Conservation (phyloP, 164 flowering plant species). For the Stephania cephalantha region DNA sequence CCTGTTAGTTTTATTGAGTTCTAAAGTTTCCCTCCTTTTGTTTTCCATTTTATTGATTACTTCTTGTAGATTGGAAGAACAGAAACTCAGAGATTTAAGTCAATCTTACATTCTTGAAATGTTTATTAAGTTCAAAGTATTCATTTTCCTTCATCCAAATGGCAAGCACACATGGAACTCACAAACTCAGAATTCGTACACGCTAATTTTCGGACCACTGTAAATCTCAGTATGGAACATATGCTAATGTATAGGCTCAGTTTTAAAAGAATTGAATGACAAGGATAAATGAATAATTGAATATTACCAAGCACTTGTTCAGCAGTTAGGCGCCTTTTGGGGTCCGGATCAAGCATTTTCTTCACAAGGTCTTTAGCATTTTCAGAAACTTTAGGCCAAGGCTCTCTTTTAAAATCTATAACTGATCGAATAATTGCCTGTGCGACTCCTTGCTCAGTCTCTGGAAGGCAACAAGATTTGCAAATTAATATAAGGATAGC, state of each 20-base stretch:
- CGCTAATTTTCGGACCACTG: neutral
- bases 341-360: slow-evolving; percentile 90
- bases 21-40: neutral
- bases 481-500: neutral
- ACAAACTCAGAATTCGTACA: neutral
- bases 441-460: slow-evolving; percentile 98
- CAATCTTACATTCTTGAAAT: neutral
- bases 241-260: no score
- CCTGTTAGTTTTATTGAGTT: neutral
- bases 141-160: neutral
- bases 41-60: no score
- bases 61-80: neutral
- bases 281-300: neutral
- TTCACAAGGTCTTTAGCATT: slow-evolving; percentile 87
- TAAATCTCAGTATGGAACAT: neutral
- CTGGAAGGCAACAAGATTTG: slow-evolving; percentile 33
- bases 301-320: slow-evolving; percentile 78
- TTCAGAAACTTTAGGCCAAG: slow-evolving; percentile 94
- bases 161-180: neutral
- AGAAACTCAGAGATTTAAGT: neutral
- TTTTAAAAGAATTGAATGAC: neutral
- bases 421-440: slow-evolving; percentile 86
- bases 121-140: neutral
- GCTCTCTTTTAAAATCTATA: slow-evolving; percentile 79
- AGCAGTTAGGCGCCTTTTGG: slow-evolving; percentile 65